A percentile compares a stretch with the other conserved stretches of the same genome.
Evolutionary conservation across 768 basidiomycete genomes (phyloP).

Genomic region (Dendrothele bispora): DNA sequence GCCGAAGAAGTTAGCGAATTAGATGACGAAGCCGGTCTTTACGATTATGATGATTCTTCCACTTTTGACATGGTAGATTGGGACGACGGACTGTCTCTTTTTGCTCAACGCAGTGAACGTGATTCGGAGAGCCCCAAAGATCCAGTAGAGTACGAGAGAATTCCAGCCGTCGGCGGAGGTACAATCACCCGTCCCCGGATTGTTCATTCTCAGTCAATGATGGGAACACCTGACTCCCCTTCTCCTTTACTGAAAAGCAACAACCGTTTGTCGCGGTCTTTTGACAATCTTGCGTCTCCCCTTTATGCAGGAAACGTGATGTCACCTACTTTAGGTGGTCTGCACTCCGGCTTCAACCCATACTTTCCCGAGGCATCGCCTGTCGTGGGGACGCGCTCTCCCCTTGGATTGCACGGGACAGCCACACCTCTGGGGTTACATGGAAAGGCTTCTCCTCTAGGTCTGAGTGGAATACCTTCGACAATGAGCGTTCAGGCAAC

Average conservation of each 20-base stretch:
- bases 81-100: conserved; percentile 56
- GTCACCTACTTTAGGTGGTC: conserved; percentile 1
- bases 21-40: conserved; percentile 30
- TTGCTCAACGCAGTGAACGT: conserved; percentile 41
- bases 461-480: conserved; percentile 12
- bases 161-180: conserved; percentile 92
- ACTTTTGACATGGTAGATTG: conserved; percentile 72
- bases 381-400: too few species aligned
- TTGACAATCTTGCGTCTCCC: neutral
- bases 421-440: conserved; percentile 19
- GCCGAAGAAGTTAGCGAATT: conserved; percentile 56
- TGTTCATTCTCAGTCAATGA: conserved; percentile 81
- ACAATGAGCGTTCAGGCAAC: too few species aligned
- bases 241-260: conserved; percentile 7
- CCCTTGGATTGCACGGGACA: too few species aligned
- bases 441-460: conserved; percentile 14
- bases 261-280: neutral
- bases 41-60: conserved; percentile 31
- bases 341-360: conserved; percentile 4
- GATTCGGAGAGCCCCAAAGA: conserved; percentile 24
- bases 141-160: conserved; percentile 73
- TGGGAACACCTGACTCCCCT: conserved; percentile 42
- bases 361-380: conserved; percentile 12
- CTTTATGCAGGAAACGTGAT: neutral
- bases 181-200: conserved; percentile 83